Evolutionary conservation across 2,329 filamentous ascomycete genomes (phyloP).

Genomic region (Nemania bipapillata): DNA sequence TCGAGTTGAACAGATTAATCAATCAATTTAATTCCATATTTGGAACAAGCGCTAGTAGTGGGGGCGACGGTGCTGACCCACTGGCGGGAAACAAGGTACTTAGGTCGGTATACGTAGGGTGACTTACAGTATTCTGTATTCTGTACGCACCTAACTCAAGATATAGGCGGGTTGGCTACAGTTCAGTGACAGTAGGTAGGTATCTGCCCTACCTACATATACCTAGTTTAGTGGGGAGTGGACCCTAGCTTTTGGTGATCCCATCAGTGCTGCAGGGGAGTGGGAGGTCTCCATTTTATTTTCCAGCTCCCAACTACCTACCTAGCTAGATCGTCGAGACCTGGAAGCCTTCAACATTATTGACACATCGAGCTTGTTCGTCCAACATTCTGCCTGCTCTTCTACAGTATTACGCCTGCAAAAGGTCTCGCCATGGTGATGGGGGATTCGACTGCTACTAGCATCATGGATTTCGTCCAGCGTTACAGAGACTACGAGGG

Average conservation of each 20-base stretch:
- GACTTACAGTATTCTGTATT: not conserved
- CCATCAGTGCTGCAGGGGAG: conserved; percentile 6
- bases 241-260: conserved; percentile 26
- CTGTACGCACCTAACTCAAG: too few relatives aligned
- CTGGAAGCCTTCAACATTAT: conserved; percentile 25
- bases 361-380: conserved; percentile 8
- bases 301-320: conserved; percentile 36
- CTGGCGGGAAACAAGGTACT: conserved; percentile 1
- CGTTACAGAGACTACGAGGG: conserved; percentile 59
- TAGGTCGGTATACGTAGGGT: not conserved
- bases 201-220: not conserved
- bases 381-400: not conserved
- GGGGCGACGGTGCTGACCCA: conserved; percentile 19
- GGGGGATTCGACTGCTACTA: conserved; percentile 46
- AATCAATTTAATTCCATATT: conserved; percentile 35
- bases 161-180: not conserved
- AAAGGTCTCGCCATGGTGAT: conserved; percentile 28
- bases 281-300: conserved; percentile 40
- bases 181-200: not conserved
- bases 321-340: too few relatives aligned
- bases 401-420: not conserved
- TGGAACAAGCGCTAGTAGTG: conserved; percentile 28
- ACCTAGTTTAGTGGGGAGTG: not conserved
- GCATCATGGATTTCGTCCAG: conserved; percentile 60
- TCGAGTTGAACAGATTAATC: not conserved